Conservation (phyloP, 1,139 yeast genomes). For the Pichia sp. region DNA sequence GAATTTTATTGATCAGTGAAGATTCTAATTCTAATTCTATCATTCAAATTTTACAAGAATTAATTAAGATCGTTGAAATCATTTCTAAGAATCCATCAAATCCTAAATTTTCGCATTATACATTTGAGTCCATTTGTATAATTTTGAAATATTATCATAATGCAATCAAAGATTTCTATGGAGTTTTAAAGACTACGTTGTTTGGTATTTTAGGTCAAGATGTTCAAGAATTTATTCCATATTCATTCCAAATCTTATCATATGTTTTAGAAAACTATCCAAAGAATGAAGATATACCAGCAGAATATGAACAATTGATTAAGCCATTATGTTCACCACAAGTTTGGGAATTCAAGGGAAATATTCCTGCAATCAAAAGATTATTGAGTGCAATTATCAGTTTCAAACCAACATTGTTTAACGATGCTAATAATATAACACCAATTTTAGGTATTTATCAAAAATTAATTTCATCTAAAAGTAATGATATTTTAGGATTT, state of each 20-base stretch:
- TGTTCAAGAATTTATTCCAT: conserved; percentile 93
- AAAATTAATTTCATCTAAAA: conserved; percentile 81
- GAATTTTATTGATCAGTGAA: conserved; percentile 75
- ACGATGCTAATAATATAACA: conserved; percentile 46
- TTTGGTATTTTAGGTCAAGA: conserved; percentile 73
- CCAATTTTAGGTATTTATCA: conserved; percentile 97
- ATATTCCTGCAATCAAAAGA: conserved; percentile 89
- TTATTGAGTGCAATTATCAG: conserved; percentile 69
- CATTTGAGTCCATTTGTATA: conserved; percentile 85
- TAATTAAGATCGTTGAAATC: conserved; percentile 64
- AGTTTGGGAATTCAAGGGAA: conserved; percentile 92
- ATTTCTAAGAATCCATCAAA: conserved; percentile 92
- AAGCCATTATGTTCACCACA: conserved; percentile 85
- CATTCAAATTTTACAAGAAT: conserved; percentile 56
- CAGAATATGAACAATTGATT: conserved; percentile 60
- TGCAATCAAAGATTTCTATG: conserved; percentile 45
- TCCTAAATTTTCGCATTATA: conserved; percentile 88
- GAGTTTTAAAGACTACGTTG: conserved; percentile 62
- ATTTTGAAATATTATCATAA: conserved; percentile 54
- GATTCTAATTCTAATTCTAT: conserved; percentile 49
- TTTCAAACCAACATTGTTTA: conserved; percentile 56
- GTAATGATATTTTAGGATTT: conserved; percentile 79
- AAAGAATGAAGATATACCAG: conserved; percentile 50
- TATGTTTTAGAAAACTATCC: conserved; percentile 70
- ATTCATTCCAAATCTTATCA: conserved; percentile 85